Evolutionary conservation across 768 basidiomycete species (phyloP), one percentile per base, ranked within the genome.

Genomic region (Panus rudis): DNA sequence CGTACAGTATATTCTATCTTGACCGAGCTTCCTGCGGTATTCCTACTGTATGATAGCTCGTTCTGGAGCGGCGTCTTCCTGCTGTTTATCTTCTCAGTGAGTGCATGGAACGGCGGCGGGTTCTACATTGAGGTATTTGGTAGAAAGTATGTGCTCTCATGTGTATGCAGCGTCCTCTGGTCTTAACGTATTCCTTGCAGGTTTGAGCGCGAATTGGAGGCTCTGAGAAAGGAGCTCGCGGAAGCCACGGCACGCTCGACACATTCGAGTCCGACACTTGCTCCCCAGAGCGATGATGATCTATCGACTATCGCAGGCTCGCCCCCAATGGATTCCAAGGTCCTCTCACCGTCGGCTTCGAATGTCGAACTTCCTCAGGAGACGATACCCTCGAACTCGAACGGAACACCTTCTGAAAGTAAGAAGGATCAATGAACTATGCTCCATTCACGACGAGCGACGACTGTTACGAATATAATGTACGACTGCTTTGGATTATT

Each of bases 41-140:
- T 81, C 55, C 41, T 93, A 22, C 70, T 96, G 32, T 94, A 94
- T 56, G 75, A 87, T 54, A 88, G 81, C 53, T 65, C 85, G 3
- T 67, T 73, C 44, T 88, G 84, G 78, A 92, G 88, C 52, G 78
- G 75, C 14, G 61, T 72, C 2, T 96, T 92, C 66, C 64, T 97
- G 19, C 64, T 93, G 28, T 51, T 76, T 50, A 84, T 97, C 33
- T 89, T 97, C 55, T 69, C 76, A 13, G 88, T 92, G 34, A 86
- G 86, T 46, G 91, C 86, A 0, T 98, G 92, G 92, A 98, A 97
- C 58, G 93, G 93, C 8, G 92, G 87, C 19, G 89, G 88, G 2
- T 96, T 83, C 70, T 96, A 96, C 61, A 92, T 96, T 42, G 92
- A 96, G 61, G 92, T 96, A 16, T 96, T 94, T 58, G 92, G 92